Conservation (phyloP, 352 stramenopile species). For the Phytopythium delawarense region DNA sequence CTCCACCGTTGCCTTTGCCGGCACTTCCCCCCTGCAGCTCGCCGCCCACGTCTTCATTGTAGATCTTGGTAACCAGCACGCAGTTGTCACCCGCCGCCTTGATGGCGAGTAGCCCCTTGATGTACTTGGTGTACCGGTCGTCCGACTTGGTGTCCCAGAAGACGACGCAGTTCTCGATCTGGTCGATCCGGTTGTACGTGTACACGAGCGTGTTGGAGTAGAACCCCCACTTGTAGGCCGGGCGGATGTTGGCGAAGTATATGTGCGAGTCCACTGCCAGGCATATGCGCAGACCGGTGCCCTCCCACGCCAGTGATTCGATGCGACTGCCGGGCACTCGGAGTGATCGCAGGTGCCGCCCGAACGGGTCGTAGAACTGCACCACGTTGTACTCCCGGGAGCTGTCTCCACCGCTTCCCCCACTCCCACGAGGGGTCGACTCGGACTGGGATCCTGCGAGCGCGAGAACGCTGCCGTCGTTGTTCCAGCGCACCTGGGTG, state of each 20-base stretch:
- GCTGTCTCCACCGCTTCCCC: conserved; percentile 10
- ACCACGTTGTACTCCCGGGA: conserved; percentile 79
- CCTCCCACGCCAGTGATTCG: conserved; percentile 90
- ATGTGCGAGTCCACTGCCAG: conserved; percentile 93
- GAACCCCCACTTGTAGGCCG: conserved; percentile 90
- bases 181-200: conserved; percentile 87
- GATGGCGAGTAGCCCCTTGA: conserved; percentile 73
- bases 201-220: conserved; percentile 90
- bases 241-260: conserved; percentile 95
- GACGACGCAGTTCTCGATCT: conserved; percentile 85
- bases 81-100: conserved; percentile 85
- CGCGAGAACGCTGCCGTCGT: conserved; percentile 88
- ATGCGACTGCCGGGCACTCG: conserved; percentile 86
- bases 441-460: conserved; percentile 69
- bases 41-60: conserved; percentile 60
- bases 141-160: conserved; percentile 91
- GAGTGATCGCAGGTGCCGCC: conserved; percentile 80
- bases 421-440: conserved; percentile 16
- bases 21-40: conserved; percentile 19
- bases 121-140: conserved; percentile 84
- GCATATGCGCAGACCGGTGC: conserved; percentile 86
- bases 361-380: conserved; percentile 92
- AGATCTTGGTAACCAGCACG: conserved; percentile 80
- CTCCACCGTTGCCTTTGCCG: conserved; percentile 10
- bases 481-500: conserved; percentile 87